Base-by-base conservation (phyloP, 768 basidiomycete genomes). In the Cystofilobasidium macerans region DNA sequence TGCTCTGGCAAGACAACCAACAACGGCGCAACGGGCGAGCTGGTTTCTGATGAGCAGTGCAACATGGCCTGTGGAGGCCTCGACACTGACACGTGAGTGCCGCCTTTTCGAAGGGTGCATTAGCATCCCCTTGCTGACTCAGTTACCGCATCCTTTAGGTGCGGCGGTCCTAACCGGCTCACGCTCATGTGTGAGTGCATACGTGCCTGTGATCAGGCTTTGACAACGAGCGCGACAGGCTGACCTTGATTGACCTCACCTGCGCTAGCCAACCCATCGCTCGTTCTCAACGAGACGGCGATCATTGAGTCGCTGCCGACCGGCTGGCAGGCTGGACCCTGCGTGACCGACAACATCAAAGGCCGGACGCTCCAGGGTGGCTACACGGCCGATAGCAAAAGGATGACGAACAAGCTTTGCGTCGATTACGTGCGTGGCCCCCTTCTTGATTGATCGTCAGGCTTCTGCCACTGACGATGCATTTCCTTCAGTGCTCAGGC, bases 1-100 rank as follows among this genome's bases (percentile, higher is more conserved):
- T 24, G 45, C 45, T 16, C 4, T 7, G 9, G 14, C 28, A 18
- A 32, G 26, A 3, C 8, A 6, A 30, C 51, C 66, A 59, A 69
- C 28, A 74, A 74, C 69, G 74, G 74, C 9, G 74, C 74, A 9
- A 67, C 70, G 54, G 74, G 73, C 69, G 74, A 72, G 2, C 71
- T 74, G 16, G 63, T 76, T 24, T 66, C 28, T 62, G n/a, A 45
- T 35, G 54, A 63, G 60, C 68, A 71, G 47, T 77, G 76, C 64
- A 60, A 56, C 20, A 66, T 67, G 22, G 40, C 22, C n/a, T 61
- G 63, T 36, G 1, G 69, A 69, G 67, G 73, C 69, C 69, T 72
- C 69, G 8, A 45, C 38, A 65, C 66, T 40, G 75, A 77, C 67
- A 72, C 69, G 64, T n/a, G n/a, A n/a, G n/a, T n/a, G n/a, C n/a